Percentiles rank a stretch among this genome's conserved stretches.
These are phyloP conservation scores for Termitomyces sp. DNA, from an alignment of 768 basidiomycete species.

Conservation along the genomic window DNA sequence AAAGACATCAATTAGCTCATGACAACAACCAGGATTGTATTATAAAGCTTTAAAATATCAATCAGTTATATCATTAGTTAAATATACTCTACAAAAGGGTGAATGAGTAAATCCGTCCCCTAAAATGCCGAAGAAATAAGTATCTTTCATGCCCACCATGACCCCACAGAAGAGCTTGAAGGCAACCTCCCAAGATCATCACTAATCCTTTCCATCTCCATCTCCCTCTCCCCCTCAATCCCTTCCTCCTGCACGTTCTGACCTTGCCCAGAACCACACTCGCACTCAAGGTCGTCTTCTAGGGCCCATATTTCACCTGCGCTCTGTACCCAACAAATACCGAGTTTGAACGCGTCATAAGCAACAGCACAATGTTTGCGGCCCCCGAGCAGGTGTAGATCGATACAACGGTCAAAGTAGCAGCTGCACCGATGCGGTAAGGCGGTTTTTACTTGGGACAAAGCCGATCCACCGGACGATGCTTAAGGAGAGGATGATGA, in stretches of 20 bases:
- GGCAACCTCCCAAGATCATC: not conserved
- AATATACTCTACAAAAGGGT: no score
- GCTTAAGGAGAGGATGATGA: not conserved
- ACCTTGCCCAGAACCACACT: not conserved
- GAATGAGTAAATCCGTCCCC: no score
- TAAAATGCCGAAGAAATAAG: not conserved
- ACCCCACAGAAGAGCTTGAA: not conserved
- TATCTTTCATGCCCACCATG: not conserved
- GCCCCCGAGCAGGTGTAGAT: not conserved
- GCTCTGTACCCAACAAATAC: not conserved
- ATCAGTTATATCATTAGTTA: no score
- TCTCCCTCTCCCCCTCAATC: not conserved
- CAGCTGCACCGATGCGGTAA: conserved; percentile 34
- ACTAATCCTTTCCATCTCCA: not conserved
- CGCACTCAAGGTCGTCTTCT: not conserved
- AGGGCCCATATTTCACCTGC: not conserved
- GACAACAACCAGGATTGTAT: no score
- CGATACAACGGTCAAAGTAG: not conserved
- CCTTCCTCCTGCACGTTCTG: not conserved
- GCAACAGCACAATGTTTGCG: not conserved
- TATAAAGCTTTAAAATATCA: no score
- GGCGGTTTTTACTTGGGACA: conserved; percentile 14
- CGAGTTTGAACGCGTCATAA: not conserved
- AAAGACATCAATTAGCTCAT: no score
- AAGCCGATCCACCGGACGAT: conserved; percentile 19